A percentile compares a stretch with the other conserved stretches of the same genome.
Evolutionary conservation across 768 basidiomycete species (phyloP).

Genomic region (Dacryopinax spathularia): DNA sequence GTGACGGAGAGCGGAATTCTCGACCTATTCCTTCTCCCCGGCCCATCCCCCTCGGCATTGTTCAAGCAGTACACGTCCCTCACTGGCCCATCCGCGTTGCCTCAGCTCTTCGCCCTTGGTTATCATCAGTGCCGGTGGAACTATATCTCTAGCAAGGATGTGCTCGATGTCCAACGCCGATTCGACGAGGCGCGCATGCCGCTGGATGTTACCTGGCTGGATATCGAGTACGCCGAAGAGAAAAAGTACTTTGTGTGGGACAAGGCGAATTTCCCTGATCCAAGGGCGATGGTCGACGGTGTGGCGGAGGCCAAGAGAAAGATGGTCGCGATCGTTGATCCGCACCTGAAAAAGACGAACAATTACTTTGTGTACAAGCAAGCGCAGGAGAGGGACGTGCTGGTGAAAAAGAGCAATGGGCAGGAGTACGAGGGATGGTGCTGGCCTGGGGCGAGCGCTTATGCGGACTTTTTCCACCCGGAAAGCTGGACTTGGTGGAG

Average conservation of each 20-base stretch:
- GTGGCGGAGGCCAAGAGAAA: conserved; percentile 75
- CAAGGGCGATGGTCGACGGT: conserved; percentile 81
- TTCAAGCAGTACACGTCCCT: conserved; percentile 75
- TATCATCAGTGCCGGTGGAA: conserved; percentile 99
- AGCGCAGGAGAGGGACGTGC: conserved; percentile 64
- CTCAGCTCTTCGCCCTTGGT: conserved; percentile 77
- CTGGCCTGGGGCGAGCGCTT: conserved; percentile 91
- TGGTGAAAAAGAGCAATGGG: conserved; percentile 70
- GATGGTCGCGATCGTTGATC: conserved; percentile 97
- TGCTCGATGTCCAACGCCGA: conserved; percentile 65
- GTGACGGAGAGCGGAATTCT: conserved; percentile 94
- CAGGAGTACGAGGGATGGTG: conserved; percentile 96
- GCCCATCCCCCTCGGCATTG: conserved; percentile 67
- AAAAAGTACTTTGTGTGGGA: conserved; percentile 99
- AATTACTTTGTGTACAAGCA: conserved; percentile 73
- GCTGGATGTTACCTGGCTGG: conserved; percentile 92
- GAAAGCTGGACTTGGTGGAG: conserved; percentile 83
- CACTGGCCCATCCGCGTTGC: conserved; percentile 78
- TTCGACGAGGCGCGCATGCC: conserved; percentile 95
- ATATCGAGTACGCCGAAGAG: conserved; percentile 87
- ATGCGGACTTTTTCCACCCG: conserved; percentile 97
- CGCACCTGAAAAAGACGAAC: conserved; percentile 75
- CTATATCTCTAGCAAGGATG: conserved; percentile 79
- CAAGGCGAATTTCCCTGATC: conserved; percentile 80
- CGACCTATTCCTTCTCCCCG: conserved; percentile 85